Percentiles rank a stretch among this genome's conserved stretches.
These are phyloP conservation scores for Fonsecaea multimorphosa DNA, from an alignment of 2,329 filamentous ascomycete species.

Conservation along the genomic window DNA sequence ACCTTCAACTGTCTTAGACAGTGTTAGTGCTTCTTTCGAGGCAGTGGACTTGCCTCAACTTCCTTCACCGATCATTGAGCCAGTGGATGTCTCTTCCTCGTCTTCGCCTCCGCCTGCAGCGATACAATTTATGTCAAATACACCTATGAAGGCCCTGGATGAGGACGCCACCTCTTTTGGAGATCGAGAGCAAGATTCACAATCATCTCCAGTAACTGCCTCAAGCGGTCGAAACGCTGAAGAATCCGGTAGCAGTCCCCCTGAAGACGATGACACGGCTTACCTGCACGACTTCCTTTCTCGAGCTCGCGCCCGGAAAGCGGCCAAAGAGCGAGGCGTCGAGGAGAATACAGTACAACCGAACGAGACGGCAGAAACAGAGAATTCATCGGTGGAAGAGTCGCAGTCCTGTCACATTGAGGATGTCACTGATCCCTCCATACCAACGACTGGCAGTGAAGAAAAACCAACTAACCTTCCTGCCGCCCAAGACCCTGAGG, in stretches of 20 bases:
- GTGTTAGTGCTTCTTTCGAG: neutral
- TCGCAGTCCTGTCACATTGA: slow-evolving; percentile 1
- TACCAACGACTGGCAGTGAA: neutral
- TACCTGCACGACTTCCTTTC: slow-evolving; percentile 38
- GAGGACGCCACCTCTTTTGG: neutral
- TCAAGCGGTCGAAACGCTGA: neutral
- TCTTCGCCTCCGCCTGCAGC: neutral
- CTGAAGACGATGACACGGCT: slow-evolving; percentile 39
- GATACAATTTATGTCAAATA: neutral
- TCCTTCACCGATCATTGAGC: neutral
- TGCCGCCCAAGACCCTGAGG: slow-evolving; percentile 20
- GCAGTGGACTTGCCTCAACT: slow-evolving; percentile 4
- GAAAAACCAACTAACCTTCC: slow-evolving; percentile 11
- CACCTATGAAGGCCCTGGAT: neutral
- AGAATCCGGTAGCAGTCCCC: neutral
- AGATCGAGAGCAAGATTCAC: neutral
- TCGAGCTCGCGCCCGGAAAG: slow-evolving; percentile 34
- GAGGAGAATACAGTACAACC: neutral
- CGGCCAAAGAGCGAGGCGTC: slow-evolving; percentile 16
- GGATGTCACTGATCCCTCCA: neutral
- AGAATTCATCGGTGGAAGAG: slow-evolving; percentile 4
- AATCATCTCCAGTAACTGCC: neutral
- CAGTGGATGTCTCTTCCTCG: neutral
- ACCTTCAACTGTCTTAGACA: slow-evolving; percentile 17
- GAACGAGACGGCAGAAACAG: neutral